Evolutionary conservation across 2,329 filamentous ascomycete species (phyloP).

Genomic region (Berkeleyomyces basicola): DNA sequence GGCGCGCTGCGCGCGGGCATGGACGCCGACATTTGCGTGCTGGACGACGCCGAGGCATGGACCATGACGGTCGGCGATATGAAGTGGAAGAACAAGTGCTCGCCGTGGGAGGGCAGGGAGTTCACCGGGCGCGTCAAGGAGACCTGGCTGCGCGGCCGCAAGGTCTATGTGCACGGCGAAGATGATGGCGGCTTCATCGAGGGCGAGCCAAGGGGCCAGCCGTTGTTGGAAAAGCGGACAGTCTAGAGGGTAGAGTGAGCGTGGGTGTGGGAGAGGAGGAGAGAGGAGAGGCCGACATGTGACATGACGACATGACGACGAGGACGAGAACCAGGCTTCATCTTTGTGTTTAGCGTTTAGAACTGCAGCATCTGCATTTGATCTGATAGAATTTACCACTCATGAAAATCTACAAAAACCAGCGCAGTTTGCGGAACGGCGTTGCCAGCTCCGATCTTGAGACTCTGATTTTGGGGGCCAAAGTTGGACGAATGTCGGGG

Average conservation of each 20-base stretch:
- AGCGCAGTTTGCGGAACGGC: no score
- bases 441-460: no score
- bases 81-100: slow-evolving; percentile 89
- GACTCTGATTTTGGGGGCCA: no score
- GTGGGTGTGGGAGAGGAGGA: not conserved
- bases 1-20: slow-evolving; percentile 66
- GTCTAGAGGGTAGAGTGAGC: not conserved
- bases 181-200: slow-evolving; percentile 33
- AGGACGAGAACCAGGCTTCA: not conserved
- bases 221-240: slow-evolving; percentile 43
- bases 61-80: slow-evolving; percentile 59
- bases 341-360: not conserved
- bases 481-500: no score
- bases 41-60: slow-evolving; percentile 72
- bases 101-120: slow-evolving; percentile 68
- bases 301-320: not conserved
- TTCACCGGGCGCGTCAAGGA: slow-evolving; percentile 65
- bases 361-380: not conserved
- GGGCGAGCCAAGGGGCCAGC: slow-evolving; percentile 31
- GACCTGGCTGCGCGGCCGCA: slow-evolving; percentile 68
- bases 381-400: not conserved
- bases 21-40: slow-evolving; percentile 83
- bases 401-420: no score
- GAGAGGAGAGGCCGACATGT: not conserved
- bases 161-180: slow-evolving; percentile 54